Evolutionary conservation across 2,329 filamentous ascomycete species (phyloP).

Genomic region (Phialophora macrospora): DNA sequence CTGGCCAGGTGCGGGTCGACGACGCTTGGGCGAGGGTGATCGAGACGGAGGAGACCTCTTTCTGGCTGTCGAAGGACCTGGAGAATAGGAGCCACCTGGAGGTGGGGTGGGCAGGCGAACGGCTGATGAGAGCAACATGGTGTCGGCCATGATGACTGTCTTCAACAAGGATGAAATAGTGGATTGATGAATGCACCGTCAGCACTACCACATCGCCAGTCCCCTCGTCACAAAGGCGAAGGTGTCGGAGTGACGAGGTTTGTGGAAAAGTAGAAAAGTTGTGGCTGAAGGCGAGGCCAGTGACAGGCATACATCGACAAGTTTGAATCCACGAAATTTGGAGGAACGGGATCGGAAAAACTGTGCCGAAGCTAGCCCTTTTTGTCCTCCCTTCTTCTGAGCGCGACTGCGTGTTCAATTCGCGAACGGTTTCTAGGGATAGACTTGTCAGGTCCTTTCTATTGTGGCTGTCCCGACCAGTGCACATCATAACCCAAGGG

Average conservation of each 20-base stretch:
- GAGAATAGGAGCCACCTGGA: constrained; percentile 54
- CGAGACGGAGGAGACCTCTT: constrained; percentile 63
- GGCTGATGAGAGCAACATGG: constrained; percentile 57
- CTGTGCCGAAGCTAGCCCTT: constrained; percentile 1
- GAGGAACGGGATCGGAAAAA: constrained; percentile 16
- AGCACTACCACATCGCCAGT: not conserved
- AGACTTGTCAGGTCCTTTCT: not conserved
- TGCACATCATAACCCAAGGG: not conserved
- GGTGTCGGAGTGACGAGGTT: not conserved
- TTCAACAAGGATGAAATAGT: not conserved
- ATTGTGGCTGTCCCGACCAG: not conserved
- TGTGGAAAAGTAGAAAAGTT: not conserved
- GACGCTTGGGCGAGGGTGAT: constrained; percentile 58
- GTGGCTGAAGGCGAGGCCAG: not conserved
- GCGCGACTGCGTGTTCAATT: constrained; percentile 34
- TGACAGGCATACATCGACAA: constrained; percentile 9
- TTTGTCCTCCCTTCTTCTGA: constrained; percentile 15
- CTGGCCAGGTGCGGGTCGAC: constrained; percentile 52
- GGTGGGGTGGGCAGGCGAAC: constrained; percentile 65
- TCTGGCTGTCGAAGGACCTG: constrained; percentile 56
- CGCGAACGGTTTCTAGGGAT: not conserved
- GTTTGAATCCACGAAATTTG: constrained; percentile 5
- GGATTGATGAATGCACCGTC: not conserved
- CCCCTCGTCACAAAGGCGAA: constrained; percentile 8
- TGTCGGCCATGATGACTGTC: constrained; percentile 47